Base-by-base conservation (phyloP, 2,329 filamentous ascomycete genomes). In the Celoporthe dispersa region DNA sequence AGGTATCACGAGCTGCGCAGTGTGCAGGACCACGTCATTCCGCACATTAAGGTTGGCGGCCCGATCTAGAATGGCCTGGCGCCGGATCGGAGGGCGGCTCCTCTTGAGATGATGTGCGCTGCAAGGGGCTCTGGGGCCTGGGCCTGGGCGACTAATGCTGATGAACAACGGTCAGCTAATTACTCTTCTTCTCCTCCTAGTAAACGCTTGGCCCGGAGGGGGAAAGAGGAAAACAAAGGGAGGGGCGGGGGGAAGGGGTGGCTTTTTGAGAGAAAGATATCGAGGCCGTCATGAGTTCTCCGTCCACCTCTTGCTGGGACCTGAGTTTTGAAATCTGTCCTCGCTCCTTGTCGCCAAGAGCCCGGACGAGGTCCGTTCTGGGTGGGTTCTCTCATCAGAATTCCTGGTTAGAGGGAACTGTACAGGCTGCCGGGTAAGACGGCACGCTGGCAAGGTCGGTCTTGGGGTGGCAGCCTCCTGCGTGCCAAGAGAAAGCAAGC, bases 41-140 rank as follows among this genome's bases (percentile, higher is more conserved):
- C 60, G 60, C 60, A 28, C 60, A 63, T 44, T 63, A 63, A 63
- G 60, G 60, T 44, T 63, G 60, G n/a, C 60, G 60, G 60, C 35
- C 60, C 60, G 60, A 41, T 41, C 35, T 39, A 35, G 33, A 61
- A 61, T 57, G 53, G 53, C 14, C 59, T 37, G 59, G 35, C 33
- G 59, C 33, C 59, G 19, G 59, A 61, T 61, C 35, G 33, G 31
- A 35, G 59, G 59, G 31, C 59, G 31, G 59, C 59, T 35, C 59
- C 19, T 61, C 33, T 35, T 14, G 9, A 4, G 31, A 19, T 9
- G 39, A 62, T 39, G 35, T 63, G 60, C 60, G 60, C 33, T 63
- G 60, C 33, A 41, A n/a, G n/a, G 33, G 44, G 44, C 19, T 62
- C 22, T 19, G n/a, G 33, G 22, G 31, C 6, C 33, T 63, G 60